A percentile compares a stretch with the other conserved stretches of the same genome.
Evolutionary conservation across 1,284 basidiomycete species (phyloP).

Genomic region (Boletellus sp.): DNA sequence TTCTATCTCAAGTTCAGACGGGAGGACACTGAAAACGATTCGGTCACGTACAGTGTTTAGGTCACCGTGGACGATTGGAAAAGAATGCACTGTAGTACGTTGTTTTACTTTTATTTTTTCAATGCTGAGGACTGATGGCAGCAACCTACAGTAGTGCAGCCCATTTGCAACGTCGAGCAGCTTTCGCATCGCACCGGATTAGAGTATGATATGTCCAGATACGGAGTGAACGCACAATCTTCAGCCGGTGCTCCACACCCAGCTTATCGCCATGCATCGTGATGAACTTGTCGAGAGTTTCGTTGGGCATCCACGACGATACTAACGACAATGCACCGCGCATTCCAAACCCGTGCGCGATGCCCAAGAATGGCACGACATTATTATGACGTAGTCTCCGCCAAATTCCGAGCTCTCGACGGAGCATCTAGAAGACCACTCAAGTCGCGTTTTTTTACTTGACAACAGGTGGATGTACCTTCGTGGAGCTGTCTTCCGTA

Average conservation of each 20-base stretch:
- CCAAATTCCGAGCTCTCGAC: slow-evolving; percentile 4
- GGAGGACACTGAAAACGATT: not conserved
- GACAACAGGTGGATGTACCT: too few species aligned
- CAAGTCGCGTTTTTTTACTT: too few species aligned
- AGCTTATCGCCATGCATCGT: not conserved
- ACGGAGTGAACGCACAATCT: not conserved
- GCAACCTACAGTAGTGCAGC: not conserved
- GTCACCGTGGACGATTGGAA: not conserved
- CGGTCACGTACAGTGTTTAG: not conserved
- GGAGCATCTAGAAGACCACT: not conserved
- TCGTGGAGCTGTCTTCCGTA: not conserved
- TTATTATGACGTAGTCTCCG: slow-evolving; percentile 23
- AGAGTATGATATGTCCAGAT: not conserved
- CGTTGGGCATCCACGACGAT: slow-evolving; percentile 10
- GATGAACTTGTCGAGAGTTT: not conserved
- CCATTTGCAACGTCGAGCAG: not conserved
- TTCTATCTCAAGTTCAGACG: not conserved
- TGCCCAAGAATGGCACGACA: slow-evolving; percentile 26
- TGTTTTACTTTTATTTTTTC: not conserved
- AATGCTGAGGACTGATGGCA: too few species aligned
- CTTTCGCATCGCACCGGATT: not conserved
- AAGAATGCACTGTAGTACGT: not conserved
- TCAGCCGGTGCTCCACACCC: not conserved
- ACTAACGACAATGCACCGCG: not conserved
- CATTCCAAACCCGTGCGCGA: slow-evolving; percentile 1